Evolutionary conservation across 2,329 filamentous ascomycete genomes (phyloP).

Genomic region (Trichoderma sp.): DNA sequence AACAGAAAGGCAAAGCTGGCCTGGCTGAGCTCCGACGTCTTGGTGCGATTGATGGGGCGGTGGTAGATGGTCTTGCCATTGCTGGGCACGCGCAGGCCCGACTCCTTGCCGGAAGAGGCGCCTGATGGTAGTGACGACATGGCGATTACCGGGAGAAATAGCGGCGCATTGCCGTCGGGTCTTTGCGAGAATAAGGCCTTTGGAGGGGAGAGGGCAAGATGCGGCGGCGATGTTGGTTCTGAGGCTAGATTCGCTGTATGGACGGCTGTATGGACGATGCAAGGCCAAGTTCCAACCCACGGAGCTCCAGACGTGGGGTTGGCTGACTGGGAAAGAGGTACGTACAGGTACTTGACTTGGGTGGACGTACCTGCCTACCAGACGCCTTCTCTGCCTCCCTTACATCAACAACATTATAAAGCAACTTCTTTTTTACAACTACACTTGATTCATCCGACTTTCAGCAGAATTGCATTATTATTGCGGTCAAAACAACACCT

Average conservation of each 20-base stretch:
- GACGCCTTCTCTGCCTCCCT: background rate
- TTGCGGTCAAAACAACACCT: background rate
- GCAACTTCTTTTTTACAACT: background rate
- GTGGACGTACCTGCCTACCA: background rate
- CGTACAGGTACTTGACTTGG: background rate
- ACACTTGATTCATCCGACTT: background rate
- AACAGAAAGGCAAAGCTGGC: slow-evolving; percentile 96
- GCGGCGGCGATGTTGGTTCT: background rate
- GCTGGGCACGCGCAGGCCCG: slow-evolving; percentile 81
- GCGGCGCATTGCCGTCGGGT: slow-evolving; percentile 17
- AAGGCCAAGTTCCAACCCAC: background rate
- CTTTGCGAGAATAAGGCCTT: background rate
- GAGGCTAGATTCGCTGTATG: background rate
- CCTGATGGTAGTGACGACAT: slow-evolving; percentile 56
- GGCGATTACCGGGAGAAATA: background rate
- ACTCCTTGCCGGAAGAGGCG: slow-evolving; percentile 49
- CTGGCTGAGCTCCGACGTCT: slow-evolving; percentile 86
- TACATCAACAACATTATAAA: background rate
- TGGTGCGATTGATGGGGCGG: slow-evolving; percentile 85
- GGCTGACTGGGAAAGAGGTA: background rate
- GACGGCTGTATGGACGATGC: background rate
- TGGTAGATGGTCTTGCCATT: slow-evolving; percentile 99
- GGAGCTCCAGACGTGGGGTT: slow-evolving; percentile 9
- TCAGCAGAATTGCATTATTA: background rate
- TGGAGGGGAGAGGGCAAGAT: background rate